These are phyloP conservation scores for Danielia oregonensis DNA, from an alignment of 805 yeast genomes.

Conservation along the genomic window DNA sequence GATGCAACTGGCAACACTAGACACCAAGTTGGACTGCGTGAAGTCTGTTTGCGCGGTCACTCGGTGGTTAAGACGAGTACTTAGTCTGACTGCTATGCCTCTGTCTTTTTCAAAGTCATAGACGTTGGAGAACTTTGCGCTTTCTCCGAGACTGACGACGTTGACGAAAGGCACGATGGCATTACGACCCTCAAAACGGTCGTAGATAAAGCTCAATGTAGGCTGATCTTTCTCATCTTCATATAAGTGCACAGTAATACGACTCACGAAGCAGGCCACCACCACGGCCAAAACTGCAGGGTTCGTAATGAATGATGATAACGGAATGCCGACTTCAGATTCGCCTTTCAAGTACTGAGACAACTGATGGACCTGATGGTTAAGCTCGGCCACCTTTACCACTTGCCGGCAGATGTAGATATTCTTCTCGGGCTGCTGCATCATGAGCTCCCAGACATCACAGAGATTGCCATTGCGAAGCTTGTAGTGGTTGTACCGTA, in stretches of 20 bases:
- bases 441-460: conserved; percentile 65
- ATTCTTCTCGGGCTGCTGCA: conserved; percentile 10
- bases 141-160: background rate
- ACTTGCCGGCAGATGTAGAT: conserved; percentile 20
- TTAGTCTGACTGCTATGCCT: conserved; percentile 31
- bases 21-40: conserved; percentile 50
- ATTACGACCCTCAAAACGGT: background rate
- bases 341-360: conserved; percentile 11
- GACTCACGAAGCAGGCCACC: conserved; percentile 44
- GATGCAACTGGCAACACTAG: conserved; percentile 50
- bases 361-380: conserved; percentile 24
- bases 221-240: conserved; percentile 12
- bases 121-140: conserved; percentile 23
- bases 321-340: conserved; percentile 23
- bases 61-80: conserved; percentile 14
- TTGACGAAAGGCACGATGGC: background rate
- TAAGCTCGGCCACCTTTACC: conserved; percentile 20
- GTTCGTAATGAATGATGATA: conserved; percentile 19
- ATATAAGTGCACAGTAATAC: conserved; percentile 38
- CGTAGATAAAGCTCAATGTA: background rate
- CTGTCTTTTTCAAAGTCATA: conserved; percentile 32
- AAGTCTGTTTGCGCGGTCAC: conserved; percentile 24
- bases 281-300: conserved; percentile 35
- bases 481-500: conserved; percentile 58
- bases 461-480: conserved; percentile 70